Percentiles rank a stretch among this genome's conserved stretches.
phyloP scores from a whole-genome alignment of 805 yeast genomes.

The Candida ortonii region DNA sequence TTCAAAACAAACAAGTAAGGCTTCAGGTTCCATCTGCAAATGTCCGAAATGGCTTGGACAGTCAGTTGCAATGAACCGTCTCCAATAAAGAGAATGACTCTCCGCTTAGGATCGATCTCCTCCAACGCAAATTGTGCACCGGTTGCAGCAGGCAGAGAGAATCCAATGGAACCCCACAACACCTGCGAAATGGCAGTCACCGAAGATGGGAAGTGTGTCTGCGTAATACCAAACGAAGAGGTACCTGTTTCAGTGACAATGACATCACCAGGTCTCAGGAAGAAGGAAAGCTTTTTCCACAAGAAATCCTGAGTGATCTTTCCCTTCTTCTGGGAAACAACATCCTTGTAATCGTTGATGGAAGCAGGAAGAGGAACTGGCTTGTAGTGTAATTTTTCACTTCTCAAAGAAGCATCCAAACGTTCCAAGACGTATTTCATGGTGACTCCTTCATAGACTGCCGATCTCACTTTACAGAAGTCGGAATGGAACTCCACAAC shows the following conservation, averaged over 20 bases:
- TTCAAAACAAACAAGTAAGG: constrained; percentile 69
- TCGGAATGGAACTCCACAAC: constrained; percentile 78
- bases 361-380: constrained; percentile 56
- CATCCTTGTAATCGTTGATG: constrained; percentile 35
- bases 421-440: constrained; percentile 56
- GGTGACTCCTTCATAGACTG: constrained; percentile 69
- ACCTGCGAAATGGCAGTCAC: constrained; percentile 70
- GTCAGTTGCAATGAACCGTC: constrained; percentile 77
- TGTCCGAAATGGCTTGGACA: constrained; percentile 69
- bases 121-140: constrained; percentile 71
- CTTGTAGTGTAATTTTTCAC: constrained; percentile 36
- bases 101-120: constrained; percentile 56
- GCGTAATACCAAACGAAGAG: constrained; percentile 68
- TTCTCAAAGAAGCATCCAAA: constrained; percentile 37
- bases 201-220: constrained; percentile 60
- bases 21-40: constrained; percentile 62
- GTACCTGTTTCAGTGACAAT: constrained; percentile 74
- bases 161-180: constrained; percentile 76
- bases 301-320: constrained; percentile 61
- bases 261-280: constrained; percentile 65
- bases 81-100: constrained; percentile 68
- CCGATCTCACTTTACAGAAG: constrained; percentile 65
- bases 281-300: constrained; percentile 62
- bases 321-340: constrained; percentile 43
- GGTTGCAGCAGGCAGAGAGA: constrained; percentile 61